Conservation (phyloP, 1,284 basidiomycete species). For the Chalciporus sp. region DNA sequence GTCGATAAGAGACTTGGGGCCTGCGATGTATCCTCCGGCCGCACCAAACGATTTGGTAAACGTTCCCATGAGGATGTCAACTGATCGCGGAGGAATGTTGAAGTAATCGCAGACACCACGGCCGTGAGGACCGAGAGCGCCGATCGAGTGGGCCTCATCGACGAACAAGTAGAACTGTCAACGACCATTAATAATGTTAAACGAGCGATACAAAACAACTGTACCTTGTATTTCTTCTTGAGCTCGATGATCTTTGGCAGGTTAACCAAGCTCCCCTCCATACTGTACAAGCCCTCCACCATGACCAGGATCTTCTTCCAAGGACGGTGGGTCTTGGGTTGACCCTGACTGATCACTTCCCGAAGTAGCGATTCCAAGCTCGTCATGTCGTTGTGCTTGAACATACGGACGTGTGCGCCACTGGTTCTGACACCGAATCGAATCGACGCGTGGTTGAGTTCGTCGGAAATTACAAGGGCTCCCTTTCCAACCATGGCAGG, state of each 20-base stretch:
- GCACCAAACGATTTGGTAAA: conserved; percentile 99
- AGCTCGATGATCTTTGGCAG: conserved; percentile 84
- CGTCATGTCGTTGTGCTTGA: conserved; percentile 96
- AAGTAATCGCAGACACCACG: conserved; percentile 98
- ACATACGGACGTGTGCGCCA: conserved; percentile 89
- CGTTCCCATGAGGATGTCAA: conserved; percentile 98
- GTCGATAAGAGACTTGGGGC: conserved; percentile 79
- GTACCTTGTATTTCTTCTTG: conserved; percentile 94
- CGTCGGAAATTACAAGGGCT: conserved; percentile 95
- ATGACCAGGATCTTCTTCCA: conserved; percentile 99
- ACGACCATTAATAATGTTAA: conserved; percentile 1
- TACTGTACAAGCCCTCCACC: conserved; percentile 96
- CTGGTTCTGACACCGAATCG: conserved; percentile 91
- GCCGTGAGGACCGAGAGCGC: conserved; percentile 91
- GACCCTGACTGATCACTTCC: conserved; percentile 96
- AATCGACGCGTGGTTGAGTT: conserved; percentile 96
- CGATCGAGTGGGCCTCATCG: conserved; percentile 98
- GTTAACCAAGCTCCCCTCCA: conserved; percentile 95
- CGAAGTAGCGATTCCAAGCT: conserved; percentile 81
- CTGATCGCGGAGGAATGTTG: conserved; percentile 75
- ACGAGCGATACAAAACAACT: conserved; percentile 13
- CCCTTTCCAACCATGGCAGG: conserved; percentile 92
- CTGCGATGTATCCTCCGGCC: conserved; percentile 94
- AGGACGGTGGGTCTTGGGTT: conserved; percentile 94
- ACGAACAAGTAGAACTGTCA: conserved; percentile 91